Evolutionary conservation across 495 filamentous ascomycete species (phyloP), one percentile per base, ranked within the genome.

Genomic region (Lasiosphaeria hispida): DNA sequence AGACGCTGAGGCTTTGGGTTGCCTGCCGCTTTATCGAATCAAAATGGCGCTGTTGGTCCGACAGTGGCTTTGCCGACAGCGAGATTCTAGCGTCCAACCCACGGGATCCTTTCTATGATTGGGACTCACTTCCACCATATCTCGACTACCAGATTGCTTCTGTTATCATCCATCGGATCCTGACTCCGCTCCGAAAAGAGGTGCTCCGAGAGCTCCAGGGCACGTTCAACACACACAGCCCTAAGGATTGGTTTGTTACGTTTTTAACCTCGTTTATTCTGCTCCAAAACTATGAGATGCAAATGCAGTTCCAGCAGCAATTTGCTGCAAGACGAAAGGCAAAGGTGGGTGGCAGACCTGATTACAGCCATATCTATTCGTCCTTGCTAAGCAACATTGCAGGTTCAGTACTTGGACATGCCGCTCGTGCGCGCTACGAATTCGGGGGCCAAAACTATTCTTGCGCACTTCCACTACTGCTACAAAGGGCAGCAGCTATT

Each of bases 401-500:
- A 73, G 72, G 65, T 72, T 8, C 63, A 58, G 45, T 75, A 71
- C 44, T 49, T 72, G 6, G 72, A 75, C 53, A 75, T 75, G 72
- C 64, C 65, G 11, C 66, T 75, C 11, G 66, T 75, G n/a, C 65
- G 72, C 8, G 72, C 71, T 4, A 73, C 67, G 0, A 69, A 75
- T 53, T 75, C 72, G 39, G 69, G 72, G 14, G 70, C 72, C 36
- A 75, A 73, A 55, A 73, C 72, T 8, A 73, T 75, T 39, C 64
- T 75, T 9, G 72, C 72, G n/a, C 71, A 75, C 61, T 75, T 75
- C 48, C 72, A 75, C 55, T 75, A 73, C 40, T 69, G 66, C 39
- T 73, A 69, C 61, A 73, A 73, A 60, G 72, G 72, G 1, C 65
- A 75, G 51, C 52, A 56, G 52, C 66, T 72, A 30, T 75, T 73